Percentiles rank a stretch among this genome's conserved stretches.
These are phyloP conservation scores for Coniferiporia weirii DNA, from an alignment of 1,284 basidiomycete species.

Conservation along the genomic window DNA sequence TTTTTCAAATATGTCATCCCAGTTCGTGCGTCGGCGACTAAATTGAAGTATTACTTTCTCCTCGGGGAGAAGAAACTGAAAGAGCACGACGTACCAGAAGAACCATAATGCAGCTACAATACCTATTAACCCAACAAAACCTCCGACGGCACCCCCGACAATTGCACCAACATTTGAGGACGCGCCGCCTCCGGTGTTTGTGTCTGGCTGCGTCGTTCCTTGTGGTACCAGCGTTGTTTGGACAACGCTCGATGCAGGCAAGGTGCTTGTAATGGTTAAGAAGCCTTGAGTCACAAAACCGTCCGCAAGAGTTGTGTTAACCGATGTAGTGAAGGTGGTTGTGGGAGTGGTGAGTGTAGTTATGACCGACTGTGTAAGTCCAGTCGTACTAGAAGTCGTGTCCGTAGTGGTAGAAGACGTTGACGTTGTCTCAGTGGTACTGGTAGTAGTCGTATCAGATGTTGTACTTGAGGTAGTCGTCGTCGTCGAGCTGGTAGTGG, in stretches of 20 bases:
- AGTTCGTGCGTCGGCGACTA: slow-evolving; percentile 14
- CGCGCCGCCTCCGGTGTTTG: neutral
- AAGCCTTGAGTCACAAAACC: slow-evolving; percentile 5
- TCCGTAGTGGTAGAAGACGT: neutral
- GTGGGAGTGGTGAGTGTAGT: slow-evolving; percentile 11
- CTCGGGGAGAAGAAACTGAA: neutral
- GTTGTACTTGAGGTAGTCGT: neutral
- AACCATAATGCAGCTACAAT: slow-evolving; percentile 21
- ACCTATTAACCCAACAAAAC: slow-evolving; percentile 20
- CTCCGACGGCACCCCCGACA: slow-evolving; percentile 21
- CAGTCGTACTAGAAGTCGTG: neutral
- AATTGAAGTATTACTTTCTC: neutral
- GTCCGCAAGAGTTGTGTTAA: slow-evolving; percentile 8
- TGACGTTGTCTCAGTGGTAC: neutral
- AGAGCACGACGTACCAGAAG: slow-evolving; percentile 17
- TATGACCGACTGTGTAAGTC: slow-evolving; percentile 2
- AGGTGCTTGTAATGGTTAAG: slow-evolving; percentile 6
- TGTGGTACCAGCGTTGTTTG: slow-evolving; percentile 4
- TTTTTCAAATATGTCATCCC: slow-evolving; percentile 19
- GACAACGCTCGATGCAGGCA: slow-evolving; percentile 13
- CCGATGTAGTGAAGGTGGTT: slow-evolving; percentile 11
- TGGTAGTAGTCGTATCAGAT: slow-evolving; percentile 3
- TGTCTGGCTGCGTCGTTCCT: slow-evolving; percentile 1
- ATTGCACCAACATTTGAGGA: slow-evolving; percentile 19
- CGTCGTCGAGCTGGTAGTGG: slow-evolving; percentile 4